Evolutionary conservation across 1,139 yeast genomes (phyloP).

Genomic region (Yamadazyma buinensis): DNA sequence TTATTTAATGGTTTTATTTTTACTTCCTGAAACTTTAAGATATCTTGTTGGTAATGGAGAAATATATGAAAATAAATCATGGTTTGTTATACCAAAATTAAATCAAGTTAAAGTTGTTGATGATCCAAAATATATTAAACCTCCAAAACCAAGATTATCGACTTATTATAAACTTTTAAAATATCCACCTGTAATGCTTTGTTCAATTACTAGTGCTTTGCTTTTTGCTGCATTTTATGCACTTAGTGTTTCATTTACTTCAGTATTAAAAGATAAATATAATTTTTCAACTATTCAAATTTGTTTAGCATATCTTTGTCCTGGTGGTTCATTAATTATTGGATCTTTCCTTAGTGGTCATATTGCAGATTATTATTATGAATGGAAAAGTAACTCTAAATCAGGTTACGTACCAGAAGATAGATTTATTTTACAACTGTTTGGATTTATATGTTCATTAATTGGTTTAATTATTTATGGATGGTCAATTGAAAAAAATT

Average conservation of each 20-base stretch:
- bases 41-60: constrained; percentile 55
- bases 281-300: constrained; percentile 30
- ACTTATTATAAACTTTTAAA: constrained; percentile 34
- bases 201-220: constrained; percentile 49
- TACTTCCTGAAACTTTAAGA: constrained; percentile 54
- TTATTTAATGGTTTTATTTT: constrained; percentile 33
- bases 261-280: constrained; percentile 35
- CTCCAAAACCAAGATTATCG: constrained; percentile 45
- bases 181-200: constrained; percentile 43
- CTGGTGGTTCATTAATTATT: constrained; percentile 46
- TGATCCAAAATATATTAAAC: constrained; percentile 33
- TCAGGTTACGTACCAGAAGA: constrained; percentile 41
- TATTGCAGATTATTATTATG: constrained; percentile 36
- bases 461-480: constrained; percentile 52
- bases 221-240: constrained; percentile 56
- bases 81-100: constrained; percentile 26
- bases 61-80: constrained; percentile 13
- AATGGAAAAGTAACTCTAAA: constrained; percentile 18
- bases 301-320: constrained; percentile 51
- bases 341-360: constrained; percentile 54
- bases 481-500: constrained; percentile 46
- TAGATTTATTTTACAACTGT: constrained; percentile 41
- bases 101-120: constrained; percentile 25
- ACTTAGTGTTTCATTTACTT: constrained; percentile 48
- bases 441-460: constrained; percentile 44